Base-by-base conservation (phyloP, 129 eudicot genomes). In the Saposhnikovia divaricata region DNA sequence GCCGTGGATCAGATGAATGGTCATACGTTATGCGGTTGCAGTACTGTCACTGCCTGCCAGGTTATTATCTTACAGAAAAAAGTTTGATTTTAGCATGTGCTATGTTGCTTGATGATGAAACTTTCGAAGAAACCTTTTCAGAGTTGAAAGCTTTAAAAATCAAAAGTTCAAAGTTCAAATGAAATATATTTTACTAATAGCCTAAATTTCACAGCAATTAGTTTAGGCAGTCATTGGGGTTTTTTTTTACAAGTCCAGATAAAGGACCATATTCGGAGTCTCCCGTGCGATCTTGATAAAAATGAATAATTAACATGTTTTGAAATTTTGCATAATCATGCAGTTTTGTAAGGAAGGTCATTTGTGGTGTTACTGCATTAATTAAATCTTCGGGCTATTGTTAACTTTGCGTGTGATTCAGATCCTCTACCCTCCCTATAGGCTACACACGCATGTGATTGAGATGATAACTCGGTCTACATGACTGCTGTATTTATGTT, bases 1-100 rank as follows among this genome's bases (percentile, higher is more conserved):
- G 92, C 84, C 80, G 61, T 96, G 87, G 99, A 96, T 83, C 83
- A 82, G 81, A 92, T 96, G 99, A 96, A 96, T 84, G 99, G 99
- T 57, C 91, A 83, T 82, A 68, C 90, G 13, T 81, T 96, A 80
- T 96, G 99, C 61, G 98, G 99, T 77, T 96, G 99, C 76, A 84
- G 76, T 82, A 83, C 97, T 57, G 82, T 96, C 81, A 66, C 88
- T 77, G 89, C 96, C 55, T 96, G 99, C 91, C 96, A 96, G 99
- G 99, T 96, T 79, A 46, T 87, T 81, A 76, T 78, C 79, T 42
- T 82, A 0, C 27, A 78, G 40, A 46, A 37, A 21, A 21, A 43
- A 72, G 31, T 21, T 42, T 46, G n/a, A 31, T 14, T 21, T 77
- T 44, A 48, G 61, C 53, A 66, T 53, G 48, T 75, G 70, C 25